Conservation (phyloP, 2,329 filamentous ascomycete genomes). For the Chrysoporthe austroafricana region DNA sequence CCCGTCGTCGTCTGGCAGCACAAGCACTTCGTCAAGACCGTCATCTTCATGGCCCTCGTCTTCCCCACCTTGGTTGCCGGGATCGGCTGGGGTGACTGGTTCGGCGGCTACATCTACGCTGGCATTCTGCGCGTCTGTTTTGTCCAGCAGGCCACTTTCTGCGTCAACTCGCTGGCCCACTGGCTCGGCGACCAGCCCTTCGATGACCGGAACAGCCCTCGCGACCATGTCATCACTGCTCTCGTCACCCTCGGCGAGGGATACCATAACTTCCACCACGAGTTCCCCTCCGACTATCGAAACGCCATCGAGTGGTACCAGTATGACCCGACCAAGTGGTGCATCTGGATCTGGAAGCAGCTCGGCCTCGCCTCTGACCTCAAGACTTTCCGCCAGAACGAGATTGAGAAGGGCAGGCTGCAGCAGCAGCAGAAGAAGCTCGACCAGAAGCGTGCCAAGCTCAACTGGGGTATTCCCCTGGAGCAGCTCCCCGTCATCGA, state of each 20-base stretch:
- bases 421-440: constrained; percentile 93
- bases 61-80: constrained; percentile 78
- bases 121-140: constrained; percentile 88
- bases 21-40: constrained; percentile 80
- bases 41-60: constrained; percentile 75
- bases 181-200: constrained; percentile 93
- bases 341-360: constrained; percentile 83
- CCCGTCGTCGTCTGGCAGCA: constrained; percentile 86
- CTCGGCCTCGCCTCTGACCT: constrained; percentile 83
- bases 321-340: constrained; percentile 92
- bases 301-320: constrained; percentile 91
- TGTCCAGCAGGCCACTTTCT: constrained; percentile 91
- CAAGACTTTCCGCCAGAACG: constrained; percentile 89
- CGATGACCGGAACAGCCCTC: constrained; percentile 88
- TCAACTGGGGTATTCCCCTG: constrained; percentile 86
- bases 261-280: constrained; percentile 96
- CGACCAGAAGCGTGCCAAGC: constrained; percentile 78
- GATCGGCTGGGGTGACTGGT: constrained; percentile 79
- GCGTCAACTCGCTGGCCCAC: constrained; percentile 88
- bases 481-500: constrained; percentile 84
- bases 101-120: constrained; percentile 81
- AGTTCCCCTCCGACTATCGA: constrained; percentile 91
- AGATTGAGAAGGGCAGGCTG: constrained; percentile 88
- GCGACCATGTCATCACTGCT: constrained; percentile 85
- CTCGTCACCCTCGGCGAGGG: constrained; percentile 82